A percentile compares a stretch with the other conserved stretches of the same genome.
These are phyloP conservation scores for Microcyclospora pomicola DNA, from an alignment of 2,329 filamentous ascomycete species.

Conservation along the genomic window DNA sequence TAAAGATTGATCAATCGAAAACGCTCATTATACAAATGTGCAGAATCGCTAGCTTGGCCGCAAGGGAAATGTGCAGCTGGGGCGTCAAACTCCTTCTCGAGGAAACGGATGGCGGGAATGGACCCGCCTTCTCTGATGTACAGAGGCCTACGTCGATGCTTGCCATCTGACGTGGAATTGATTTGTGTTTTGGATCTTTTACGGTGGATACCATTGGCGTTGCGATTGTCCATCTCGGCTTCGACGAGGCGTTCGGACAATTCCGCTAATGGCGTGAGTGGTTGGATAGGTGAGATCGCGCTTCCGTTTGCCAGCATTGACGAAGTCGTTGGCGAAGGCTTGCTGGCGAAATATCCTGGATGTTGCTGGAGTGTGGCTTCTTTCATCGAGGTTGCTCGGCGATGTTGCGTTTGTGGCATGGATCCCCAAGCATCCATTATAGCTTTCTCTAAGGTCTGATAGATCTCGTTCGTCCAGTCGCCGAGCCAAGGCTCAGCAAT, in stretches of 20 bases:
- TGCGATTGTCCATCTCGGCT: background rate
- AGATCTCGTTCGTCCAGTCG: conserved; percentile 80
- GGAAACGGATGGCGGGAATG: conserved; percentile 83
- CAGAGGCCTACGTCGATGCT: conserved; percentile 45
- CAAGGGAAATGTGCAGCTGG: conserved; percentile 88
- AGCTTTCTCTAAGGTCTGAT: conserved; percentile 72
- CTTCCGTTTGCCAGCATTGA: conserved; percentile 37
- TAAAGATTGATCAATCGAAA: conserved; percentile 74
- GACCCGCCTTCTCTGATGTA: conserved; percentile 94
- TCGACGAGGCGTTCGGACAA: conserved; percentile 4
- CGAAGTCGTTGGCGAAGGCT: conserved; percentile 36
- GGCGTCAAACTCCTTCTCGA: conserved; percentile 86
- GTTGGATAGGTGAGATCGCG: conserved; percentile 18
- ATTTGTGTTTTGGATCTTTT: too few species aligned
- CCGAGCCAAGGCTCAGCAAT: conserved; percentile 89
- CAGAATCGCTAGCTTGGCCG: conserved; percentile 84
- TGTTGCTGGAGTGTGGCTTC: conserved; percentile 1
- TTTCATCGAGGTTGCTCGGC: conserved; percentile 5
- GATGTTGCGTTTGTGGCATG: conserved; percentile 28
- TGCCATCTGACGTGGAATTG: background rate
- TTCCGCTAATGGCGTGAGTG: conserved; percentile 14
- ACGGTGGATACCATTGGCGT: background rate
- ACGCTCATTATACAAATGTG: conserved; percentile 92
- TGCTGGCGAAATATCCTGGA: conserved; percentile 13
- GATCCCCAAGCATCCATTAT: conserved; percentile 74